These are phyloP conservation scores for Jaltomata sinuosa DNA, from an alignment of 257 asterid genomes.

Conservation along the genomic window DNA sequence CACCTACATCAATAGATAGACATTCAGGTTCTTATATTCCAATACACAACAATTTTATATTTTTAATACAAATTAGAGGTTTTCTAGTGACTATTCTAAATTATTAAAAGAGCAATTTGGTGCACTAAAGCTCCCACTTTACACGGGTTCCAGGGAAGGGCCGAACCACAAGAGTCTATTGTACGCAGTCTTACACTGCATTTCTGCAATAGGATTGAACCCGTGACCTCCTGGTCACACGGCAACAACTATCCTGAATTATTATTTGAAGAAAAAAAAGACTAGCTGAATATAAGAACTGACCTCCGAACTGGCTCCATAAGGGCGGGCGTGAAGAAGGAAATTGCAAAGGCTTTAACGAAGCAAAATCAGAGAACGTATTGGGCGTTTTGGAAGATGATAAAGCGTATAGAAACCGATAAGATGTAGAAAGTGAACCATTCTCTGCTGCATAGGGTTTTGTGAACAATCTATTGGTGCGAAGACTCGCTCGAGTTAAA, in stretches of 20 bases:
- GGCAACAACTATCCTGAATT: too few species aligned
- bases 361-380: slow-evolving; percentile 8
- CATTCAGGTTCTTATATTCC: too few species aligned
- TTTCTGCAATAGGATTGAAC: too few species aligned
- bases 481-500: slow-evolving; percentile 27
- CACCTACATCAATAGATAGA: not conserved
- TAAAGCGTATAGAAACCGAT: slow-evolving; percentile 26
- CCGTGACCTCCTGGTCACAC: too few species aligned
- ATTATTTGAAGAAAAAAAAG: too few species aligned
- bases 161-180: too few species aligned
- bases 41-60: too few species aligned
- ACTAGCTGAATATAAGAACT: not conserved
- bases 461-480: slow-evolving; percentile 13
- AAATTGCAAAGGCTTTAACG: slow-evolving; percentile 6
- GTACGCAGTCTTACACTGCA: too few species aligned
- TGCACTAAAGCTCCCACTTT: too few species aligned
- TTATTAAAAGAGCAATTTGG: too few species aligned
- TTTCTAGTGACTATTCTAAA: not conserved
- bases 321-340: slow-evolving; percentile 13
- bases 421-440: slow-evolving; percentile 5
- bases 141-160: too few species aligned
- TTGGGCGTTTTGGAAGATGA: slow-evolving; percentile 12
- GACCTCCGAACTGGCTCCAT: slow-evolving; percentile 45
- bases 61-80: too few species aligned
- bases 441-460: slow-evolving; percentile 20